Evolutionary conservation across 768 basidiomycete species (phyloP).

Genomic region (Cystofilobasidium ferigula): DNA sequence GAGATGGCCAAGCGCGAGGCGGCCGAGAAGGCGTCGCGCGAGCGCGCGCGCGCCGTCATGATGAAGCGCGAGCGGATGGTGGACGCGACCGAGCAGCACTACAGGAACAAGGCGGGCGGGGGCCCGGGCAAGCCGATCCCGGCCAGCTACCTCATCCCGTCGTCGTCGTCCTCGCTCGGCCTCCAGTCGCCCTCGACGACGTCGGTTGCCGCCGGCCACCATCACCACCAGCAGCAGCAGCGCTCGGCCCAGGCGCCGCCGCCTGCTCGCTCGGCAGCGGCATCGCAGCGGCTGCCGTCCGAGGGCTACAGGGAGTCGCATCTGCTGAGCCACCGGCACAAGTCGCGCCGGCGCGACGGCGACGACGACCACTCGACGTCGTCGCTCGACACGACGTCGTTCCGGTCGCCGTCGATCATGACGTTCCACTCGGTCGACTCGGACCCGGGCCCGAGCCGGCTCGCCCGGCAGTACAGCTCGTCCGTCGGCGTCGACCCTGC

Average conservation of each 20-base stretch:
- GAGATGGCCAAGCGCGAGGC: constrained; percentile 73
- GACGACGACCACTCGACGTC: constrained; percentile 39
- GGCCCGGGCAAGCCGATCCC: constrained; percentile 29
- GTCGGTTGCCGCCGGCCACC: constrained; percentile 2
- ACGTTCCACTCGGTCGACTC: constrained; percentile 35
- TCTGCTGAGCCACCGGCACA: constrained; percentile 30
- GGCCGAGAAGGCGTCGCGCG: constrained; percentile 61
- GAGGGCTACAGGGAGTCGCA: neutral
- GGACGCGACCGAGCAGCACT: constrained; percentile 35
- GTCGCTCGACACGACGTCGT: constrained; percentile 31
- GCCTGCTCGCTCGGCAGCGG: neutral
- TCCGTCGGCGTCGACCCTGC: constrained; percentile 24
- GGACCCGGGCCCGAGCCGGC: constrained; percentile 36
- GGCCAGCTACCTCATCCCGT: neutral
- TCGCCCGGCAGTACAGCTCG: constrained; percentile 28
- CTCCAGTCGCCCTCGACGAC: constrained; percentile 7
- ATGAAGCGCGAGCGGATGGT: constrained; percentile 71
- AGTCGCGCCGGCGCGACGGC: constrained; percentile 37
- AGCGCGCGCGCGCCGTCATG: constrained; percentile 86
- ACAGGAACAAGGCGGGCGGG: constrained; percentile 26
- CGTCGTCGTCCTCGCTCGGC: constrained; percentile 2
- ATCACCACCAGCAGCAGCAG: too few relatives aligned
- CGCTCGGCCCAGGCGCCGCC: too few relatives aligned
- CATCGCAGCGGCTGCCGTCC: constrained; percentile 1
- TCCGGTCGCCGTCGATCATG: constrained; percentile 32